phyloP scores from a whole-genome alignment of 2,329 filamentous ascomycete genomes.

The Fusarium tjaetaba region DNA sequence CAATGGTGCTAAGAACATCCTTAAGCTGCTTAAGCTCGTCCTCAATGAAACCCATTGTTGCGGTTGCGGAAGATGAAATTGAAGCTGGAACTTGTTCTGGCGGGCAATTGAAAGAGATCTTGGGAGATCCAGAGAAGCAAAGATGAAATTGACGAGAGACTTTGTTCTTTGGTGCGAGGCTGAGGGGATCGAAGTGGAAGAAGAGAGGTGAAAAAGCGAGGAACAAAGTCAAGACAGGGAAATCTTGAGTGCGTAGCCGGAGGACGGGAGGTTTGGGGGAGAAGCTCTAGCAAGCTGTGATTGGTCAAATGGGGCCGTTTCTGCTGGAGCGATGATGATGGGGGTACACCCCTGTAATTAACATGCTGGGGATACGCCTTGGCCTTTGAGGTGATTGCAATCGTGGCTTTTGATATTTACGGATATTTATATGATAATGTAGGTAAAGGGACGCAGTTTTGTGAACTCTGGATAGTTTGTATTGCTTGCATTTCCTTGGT shows the following conservation, averaged over 20 bases:
- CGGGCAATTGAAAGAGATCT: constrained; percentile 27
- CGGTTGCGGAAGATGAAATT: constrained; percentile 39
- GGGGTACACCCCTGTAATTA: constrained; percentile 24
- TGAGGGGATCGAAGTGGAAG: constrained; percentile 15
- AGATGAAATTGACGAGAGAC: constrained; percentile 12
- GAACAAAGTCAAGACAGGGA: constrained; percentile 39
- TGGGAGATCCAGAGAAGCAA: constrained; percentile 22
- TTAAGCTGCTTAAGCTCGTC: constrained; percentile 88
- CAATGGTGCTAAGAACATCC: constrained; percentile 83
- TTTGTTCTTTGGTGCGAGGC: constrained; percentile 26
- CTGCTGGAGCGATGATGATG: constrained; percentile 34
- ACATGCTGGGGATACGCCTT: constrained; percentile 34
- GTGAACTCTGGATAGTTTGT: background rate
- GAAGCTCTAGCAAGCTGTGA: constrained; percentile 38
- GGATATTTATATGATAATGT: background rate
- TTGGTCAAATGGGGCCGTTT: constrained; percentile 32
- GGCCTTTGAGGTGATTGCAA: constrained; percentile 3
- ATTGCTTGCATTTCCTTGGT: background rate
- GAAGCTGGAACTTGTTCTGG: constrained; percentile 26
- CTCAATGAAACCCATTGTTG: constrained; percentile 86
- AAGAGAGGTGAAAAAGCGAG: constrained; percentile 32
- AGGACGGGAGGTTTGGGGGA: constrained; percentile 45
- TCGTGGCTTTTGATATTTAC: constrained; percentile 29
- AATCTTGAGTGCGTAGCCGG: constrained; percentile 47
- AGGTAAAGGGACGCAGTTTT: background rate